Percentiles rank a stretch among this genome's conserved stretches.
Conservation (phyloP, 257 asterid genomes). For the Nicotiana obtusifolia region DNA sequence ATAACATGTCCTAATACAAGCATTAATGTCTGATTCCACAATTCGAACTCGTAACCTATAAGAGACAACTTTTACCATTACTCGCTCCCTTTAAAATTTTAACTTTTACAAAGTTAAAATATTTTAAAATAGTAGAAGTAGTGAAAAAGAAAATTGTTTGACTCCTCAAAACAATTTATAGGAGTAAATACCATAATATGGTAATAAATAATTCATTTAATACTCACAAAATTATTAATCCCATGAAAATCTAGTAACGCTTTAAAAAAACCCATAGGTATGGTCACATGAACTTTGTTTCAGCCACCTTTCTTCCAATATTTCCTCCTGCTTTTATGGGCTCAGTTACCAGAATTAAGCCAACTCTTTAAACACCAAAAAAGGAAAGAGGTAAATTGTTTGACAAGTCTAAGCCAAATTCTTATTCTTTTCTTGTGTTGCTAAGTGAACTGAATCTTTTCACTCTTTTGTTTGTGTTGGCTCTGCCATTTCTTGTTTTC, state of each 20-base stretch:
- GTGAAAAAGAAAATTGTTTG: too few species aligned
- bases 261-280: not conserved
- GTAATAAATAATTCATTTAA: not conserved
- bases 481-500: not conserved
- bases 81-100: too few species aligned
- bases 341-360: not conserved
- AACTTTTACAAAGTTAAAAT: too few species aligned
- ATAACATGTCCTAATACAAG: too few species aligned
- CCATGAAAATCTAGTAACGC: not conserved
- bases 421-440: not conserved
- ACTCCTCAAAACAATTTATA: not conserved
- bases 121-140: too few species aligned
- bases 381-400: not conserved
- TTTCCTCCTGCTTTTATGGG: not conserved
- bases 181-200: not conserved
- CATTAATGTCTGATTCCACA: too few species aligned
- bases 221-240: not conserved
- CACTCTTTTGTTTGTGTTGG: not conserved
- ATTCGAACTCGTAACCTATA: too few species aligned
- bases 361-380: not conserved
- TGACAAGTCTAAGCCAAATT: not conserved
- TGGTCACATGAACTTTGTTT: not conserved
- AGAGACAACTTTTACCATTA: too few species aligned
- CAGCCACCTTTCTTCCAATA: not conserved
- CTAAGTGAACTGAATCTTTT: not conserved